phyloP scores from a whole-genome alignment of 441 rosid genomes.

The Adansonia grandidieri region DNA sequence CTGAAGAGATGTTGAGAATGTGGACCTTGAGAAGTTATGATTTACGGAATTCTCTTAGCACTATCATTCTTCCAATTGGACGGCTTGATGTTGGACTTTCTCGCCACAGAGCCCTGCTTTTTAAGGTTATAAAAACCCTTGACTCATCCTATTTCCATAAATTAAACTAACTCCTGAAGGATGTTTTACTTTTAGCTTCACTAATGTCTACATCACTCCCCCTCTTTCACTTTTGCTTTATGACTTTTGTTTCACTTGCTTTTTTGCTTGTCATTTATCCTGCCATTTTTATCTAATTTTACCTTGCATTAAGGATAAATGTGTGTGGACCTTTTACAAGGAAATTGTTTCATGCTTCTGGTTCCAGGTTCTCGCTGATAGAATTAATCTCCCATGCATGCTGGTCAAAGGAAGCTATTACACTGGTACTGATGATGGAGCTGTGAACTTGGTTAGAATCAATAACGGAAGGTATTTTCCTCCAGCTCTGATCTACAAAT shows the following conservation, averaged over 20 bases:
- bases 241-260: constrained; percentile 19
- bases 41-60: constrained; percentile 62
- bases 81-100: constrained; percentile 88
- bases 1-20: constrained; percentile 76
- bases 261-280: constrained; percentile 21
- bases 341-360: constrained; percentile 33
- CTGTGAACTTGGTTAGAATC: constrained; percentile 80
- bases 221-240: constrained; percentile 7
- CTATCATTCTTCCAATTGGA: constrained; percentile 86
- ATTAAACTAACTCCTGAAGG: neutral
- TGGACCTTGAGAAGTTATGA: constrained; percentile 74
- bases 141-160: constrained; percentile 2
- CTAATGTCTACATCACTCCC: constrained; percentile 3
- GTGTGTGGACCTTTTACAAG: constrained; percentile 6
- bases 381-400: constrained; percentile 85
- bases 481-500: constrained; percentile 21
- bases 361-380: constrained; percentile 90
- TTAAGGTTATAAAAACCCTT: constrained; percentile 65
- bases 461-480: constrained; percentile 71
- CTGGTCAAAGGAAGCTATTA: constrained; percentile 96
- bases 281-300: constrained; percentile 1
- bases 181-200: constrained; percentile 7
- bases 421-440: constrained; percentile 98
- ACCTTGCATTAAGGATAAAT: neutral
- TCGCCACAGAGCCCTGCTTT: constrained; percentile 96